A percentile compares a stretch with the other conserved stretches of the same genome.
These are phyloP conservation scores for Vigna trinervia DNA, from an alignment of 306 rosid genomes.

Conservation along the genomic window DNA sequence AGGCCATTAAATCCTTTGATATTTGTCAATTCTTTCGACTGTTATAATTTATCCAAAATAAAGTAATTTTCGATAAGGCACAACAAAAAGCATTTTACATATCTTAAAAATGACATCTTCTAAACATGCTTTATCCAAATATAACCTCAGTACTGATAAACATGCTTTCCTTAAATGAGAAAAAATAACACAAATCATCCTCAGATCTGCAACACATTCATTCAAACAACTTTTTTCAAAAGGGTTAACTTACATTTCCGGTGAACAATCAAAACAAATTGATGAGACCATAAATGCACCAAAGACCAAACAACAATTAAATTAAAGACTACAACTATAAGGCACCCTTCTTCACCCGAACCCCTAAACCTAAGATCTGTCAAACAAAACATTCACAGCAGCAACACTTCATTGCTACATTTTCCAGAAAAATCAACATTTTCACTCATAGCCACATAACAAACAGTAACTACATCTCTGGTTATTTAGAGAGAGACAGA, in stretches of 20 bases:
- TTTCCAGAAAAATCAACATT: background rate
- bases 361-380: background rate
- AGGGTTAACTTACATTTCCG: background rate
- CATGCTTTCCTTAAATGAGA: background rate
- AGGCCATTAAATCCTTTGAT: background rate
- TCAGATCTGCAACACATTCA: slow-evolving; percentile 12
- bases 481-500: background rate
- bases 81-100: background rate
- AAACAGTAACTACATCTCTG: background rate
- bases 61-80: background rate
- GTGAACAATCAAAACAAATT: background rate
- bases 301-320: background rate
- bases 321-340: background rate
- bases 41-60: background rate
- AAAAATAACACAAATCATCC: background rate
- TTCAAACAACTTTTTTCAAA: background rate
- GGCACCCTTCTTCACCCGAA: background rate
- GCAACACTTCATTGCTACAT: background rate
- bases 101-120: background rate
- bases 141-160: background rate
- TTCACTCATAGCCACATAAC: background rate
- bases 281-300: background rate
- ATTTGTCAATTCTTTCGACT: background rate
- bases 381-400: slow-evolving; percentile 29
- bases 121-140: background rate